Evolutionary conservation across 164 flowering plant species (phyloP).

Genomic region (Nelumbo lutea): DNA sequence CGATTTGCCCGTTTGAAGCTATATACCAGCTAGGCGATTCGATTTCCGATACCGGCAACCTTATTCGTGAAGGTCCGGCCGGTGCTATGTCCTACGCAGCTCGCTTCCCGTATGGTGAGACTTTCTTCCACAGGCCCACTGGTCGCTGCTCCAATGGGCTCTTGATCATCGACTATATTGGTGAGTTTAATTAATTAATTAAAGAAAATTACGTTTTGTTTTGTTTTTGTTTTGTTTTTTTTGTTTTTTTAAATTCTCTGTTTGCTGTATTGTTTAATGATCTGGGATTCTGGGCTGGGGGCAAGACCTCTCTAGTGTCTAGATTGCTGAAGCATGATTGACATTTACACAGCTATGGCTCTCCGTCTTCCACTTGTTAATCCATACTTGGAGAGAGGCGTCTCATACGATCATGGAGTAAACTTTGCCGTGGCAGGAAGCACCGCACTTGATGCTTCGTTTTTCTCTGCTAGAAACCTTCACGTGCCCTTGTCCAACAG

Average conservation of each 20-base stretch:
- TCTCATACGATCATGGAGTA: constrained; percentile 7
- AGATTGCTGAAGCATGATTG: neutral
- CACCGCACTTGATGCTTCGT: constrained; percentile 7
- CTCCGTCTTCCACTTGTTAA: constrained; percentile 14
- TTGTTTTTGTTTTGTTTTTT: neutral
- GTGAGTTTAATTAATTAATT: neutral
- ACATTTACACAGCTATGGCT: constrained; percentile 3
- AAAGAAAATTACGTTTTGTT: neutral
- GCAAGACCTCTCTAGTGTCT: neutral
- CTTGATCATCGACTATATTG: constrained; percentile 12
- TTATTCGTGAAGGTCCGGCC: constrained; percentile 7
- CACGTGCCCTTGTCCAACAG: neutral
- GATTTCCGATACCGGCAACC: constrained; percentile 12
- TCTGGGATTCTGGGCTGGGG: neutral
- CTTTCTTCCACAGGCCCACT: constrained; percentile 6
- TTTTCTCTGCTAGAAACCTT: neutral
- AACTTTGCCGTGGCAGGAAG: constrained; percentile 20
- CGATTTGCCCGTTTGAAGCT: neutral
- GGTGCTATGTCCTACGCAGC: neutral
- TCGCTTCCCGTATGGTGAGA: constrained; percentile 14
- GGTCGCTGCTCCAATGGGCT: constrained; percentile 22
- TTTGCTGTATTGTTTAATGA: neutral
- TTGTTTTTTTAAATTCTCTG: neutral
- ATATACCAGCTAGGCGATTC: constrained; percentile 17
- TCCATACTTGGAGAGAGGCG: constrained; percentile 10